A percentile compares a stretch with the other conserved stretches of the same genome.
These are phyloP conservation scores for Vanrija sp. DNA, from an alignment of 1,284 basidiomycete species.

Conservation along the genomic window DNA sequence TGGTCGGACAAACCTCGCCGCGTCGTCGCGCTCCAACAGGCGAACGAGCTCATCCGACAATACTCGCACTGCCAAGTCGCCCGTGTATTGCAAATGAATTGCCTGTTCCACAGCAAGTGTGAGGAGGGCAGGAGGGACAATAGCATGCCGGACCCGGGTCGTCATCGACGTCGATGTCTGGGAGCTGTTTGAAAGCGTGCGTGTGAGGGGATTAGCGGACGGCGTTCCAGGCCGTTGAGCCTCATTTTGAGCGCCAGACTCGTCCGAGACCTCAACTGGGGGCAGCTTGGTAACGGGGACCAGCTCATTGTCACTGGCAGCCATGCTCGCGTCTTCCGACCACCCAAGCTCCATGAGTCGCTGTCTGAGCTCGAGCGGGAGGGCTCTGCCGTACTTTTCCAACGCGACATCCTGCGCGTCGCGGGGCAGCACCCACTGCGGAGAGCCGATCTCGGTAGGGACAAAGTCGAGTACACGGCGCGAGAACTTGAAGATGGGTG, in stretches of 20 bases:
- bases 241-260: background rate
- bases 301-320: constrained; percentile 29
- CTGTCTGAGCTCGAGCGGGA: constrained; percentile 41
- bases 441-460: constrained; percentile 38
- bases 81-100: constrained; percentile 54
- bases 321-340: constrained; percentile 34
- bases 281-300: constrained; percentile 34
- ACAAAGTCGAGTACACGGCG: constrained; percentile 35
- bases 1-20: constrained; percentile 57
- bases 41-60: constrained; percentile 59
- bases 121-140: constrained; percentile 32
- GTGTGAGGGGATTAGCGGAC: constrained; percentile 1
- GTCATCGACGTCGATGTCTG: background rate
- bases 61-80: constrained; percentile 57
- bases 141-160: constrained; percentile 8
- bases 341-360: constrained; percentile 43
- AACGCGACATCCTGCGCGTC: constrained; percentile 39
- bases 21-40: constrained; percentile 73
- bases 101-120: constrained; percentile 30
- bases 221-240: constrained; percentile 1
- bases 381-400: constrained; percentile 33
- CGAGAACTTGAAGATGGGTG: constrained; percentile 35
- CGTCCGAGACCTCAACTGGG: constrained; percentile 15
- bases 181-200: constrained; percentile 4
- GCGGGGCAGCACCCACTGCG: constrained; percentile 32